Evolutionary conservation across 2,329 filamentous ascomycete species (phyloP), one percentile per base, ranked within the genome.

Genomic region (Coniella lustricola): DNA sequence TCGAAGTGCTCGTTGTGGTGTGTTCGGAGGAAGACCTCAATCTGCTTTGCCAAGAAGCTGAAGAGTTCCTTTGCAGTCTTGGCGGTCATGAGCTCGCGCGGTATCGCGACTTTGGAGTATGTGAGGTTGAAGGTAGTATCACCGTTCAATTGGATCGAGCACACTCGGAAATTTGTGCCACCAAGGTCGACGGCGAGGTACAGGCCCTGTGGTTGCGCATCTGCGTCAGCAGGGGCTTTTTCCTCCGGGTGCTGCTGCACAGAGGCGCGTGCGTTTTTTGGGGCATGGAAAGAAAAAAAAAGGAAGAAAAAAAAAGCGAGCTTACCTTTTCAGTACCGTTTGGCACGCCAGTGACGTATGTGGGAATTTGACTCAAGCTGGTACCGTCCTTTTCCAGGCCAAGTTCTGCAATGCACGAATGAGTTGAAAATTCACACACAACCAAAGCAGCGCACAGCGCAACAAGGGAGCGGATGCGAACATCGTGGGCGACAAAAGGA

Each of bases 121-220:
- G 86, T 94, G 59, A 97, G 80, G 67, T 87, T 88, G 74, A 96
- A 97, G 49, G 90, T 96, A 59, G 85, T 90, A 71, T 97, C 89
- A 62, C 93, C 93, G 64, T 95, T 90, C 53, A 98, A 76, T 59
- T 87, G 80, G 61, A 98, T 86, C 37, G 91, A 96, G 73, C 93
- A 98, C 61, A 98, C 93, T 59, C 93, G 86, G 70, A 97, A 95
- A 72, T 98, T 98, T 56, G 93, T 98, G 60, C 93, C 93, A 54
- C 93, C 93, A n/a, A 98, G 79, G 63, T 98, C 93, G 56, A 98
- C 90, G 34, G 93, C 91, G 63, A 98, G 82, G 70, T 96, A 98
- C 34, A 96, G 75, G 41, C 93, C 93, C 89, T 94, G 5, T 29
- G 25, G 5, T 59, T 3, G 37, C 32, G 31, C 21, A 32, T 8